Conservation (phyloP, 2,329 filamentous ascomycete species). For the Diaporthe ampelina region DNA sequence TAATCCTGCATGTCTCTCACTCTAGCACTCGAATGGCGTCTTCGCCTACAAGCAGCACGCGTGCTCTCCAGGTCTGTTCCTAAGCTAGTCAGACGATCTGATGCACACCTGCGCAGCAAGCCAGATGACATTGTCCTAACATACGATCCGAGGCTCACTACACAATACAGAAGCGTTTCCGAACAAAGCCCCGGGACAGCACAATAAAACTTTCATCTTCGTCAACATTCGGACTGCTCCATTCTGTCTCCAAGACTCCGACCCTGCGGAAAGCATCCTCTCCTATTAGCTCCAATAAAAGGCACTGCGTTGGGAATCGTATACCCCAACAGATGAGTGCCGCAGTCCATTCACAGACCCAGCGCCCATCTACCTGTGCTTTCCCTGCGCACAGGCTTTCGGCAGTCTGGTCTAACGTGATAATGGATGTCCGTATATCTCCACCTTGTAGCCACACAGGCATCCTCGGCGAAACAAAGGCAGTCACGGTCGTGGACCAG, state of each 20-base stretch:
- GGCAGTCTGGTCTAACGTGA: neutral
- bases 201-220: neutral
- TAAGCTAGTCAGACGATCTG: no score
- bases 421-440: neutral
- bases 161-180: neutral
- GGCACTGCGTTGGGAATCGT: neutral
- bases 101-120: no score
- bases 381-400: neutral
- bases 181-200: neutral
- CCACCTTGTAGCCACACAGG: neutral
- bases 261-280: neutral
- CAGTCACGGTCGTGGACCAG: neutral
- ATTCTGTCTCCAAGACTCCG: neutral
- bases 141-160: neutral
- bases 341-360: neutral
- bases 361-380: neutral
- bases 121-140: no score
- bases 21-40: no score
- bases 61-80: no score
- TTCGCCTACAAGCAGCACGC: no score
- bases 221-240: neutral
- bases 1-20: no score
- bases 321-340: neutral
- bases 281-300: neutral
- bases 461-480: neutral